Evolutionary conservation across 129 eudicot species (phyloP), one percentile per base, ranked within the genome.

Genomic region (Kitagawia praeruptora): DNA sequence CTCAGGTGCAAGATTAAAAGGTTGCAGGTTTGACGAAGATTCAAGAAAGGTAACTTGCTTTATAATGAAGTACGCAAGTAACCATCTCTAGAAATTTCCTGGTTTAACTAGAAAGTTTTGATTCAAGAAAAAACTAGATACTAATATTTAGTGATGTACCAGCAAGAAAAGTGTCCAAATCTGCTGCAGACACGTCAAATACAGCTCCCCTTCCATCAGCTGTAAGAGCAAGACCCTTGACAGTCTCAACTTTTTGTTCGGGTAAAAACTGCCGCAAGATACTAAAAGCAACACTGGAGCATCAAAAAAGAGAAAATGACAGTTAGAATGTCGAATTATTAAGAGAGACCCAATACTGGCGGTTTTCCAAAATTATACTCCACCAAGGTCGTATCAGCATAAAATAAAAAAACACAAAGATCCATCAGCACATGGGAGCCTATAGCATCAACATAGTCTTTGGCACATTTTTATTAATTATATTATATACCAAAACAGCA

Each of bases 191-290:
- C 41, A 91, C 96, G 80, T 94, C 97, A 78, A 94, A 92, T 8
- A 94, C 92, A 0, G 96, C 93, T 58, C 96, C 96, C 44, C 73
- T 92, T 41, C 93, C 93, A 82, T 94, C 98, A 71, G 90, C 91
- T 6, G 96, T 94, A 70, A 94, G 73, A 23, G 96, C 86, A 80
- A 94, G 93, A 66, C 97, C 98, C 81, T 83, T 85, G 67, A 94
- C 78, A 14, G 92, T 78, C 80, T 92, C 97, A 6, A 90, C 96
- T 80, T 91, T 91, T 75, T 94, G 93, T 78, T 91, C 97, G 4
- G 93, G 97, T 31, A 94, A n/a, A 70, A 91, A 89, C 87, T 96
- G 90, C 89, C 97, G 81, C 84, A 93, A 83, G 3, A 87, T 64
- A 42, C 91, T 87, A 87, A 83, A 93, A 1, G 85, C 98, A 82